Evolutionary conservation across 2,329 filamentous ascomycete genomes (phyloP).

Genomic region (Atkinsonella hypoxylon): DNA sequence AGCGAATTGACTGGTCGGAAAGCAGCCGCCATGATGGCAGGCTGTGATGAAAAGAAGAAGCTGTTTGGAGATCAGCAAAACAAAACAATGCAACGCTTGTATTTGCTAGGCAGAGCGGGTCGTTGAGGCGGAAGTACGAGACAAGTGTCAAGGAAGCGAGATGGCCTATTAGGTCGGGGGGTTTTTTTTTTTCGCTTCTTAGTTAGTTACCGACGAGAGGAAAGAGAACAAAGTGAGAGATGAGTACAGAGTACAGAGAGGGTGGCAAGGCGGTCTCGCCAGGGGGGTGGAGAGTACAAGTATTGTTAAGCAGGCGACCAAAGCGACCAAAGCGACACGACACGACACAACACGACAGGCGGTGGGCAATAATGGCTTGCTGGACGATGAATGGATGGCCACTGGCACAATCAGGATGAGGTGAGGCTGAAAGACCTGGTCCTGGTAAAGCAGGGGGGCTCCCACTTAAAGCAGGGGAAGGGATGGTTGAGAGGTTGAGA

Average conservation of each 20-base stretch:
- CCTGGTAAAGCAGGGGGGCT: slow-evolving; percentile 5
- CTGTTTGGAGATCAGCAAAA: background rate
- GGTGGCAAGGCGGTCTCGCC: background rate
- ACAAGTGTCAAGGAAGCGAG: background rate
- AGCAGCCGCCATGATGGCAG: slow-evolving; percentile 30
- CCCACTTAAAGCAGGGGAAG: background rate
- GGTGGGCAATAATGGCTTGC: background rate
- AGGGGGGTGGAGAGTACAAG: slow-evolving; percentile 7
- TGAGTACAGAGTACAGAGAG: slow-evolving; percentile 2
- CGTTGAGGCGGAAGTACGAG: background rate
- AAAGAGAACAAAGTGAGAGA: slow-evolving; percentile 8
- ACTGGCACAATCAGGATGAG: slow-evolving; percentile 1
- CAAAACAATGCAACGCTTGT: background rate
- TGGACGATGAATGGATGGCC: background rate
- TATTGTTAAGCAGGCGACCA: slow-evolving; percentile 6
- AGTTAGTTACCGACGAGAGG: slow-evolving; percentile 1
- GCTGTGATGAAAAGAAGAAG: background rate
- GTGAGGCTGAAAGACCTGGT: slow-evolving; percentile 9
- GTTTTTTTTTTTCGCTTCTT: no score
- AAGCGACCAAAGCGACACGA: background rate
- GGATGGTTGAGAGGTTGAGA: background rate
- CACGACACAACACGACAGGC: no score
- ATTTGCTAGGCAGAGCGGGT: background rate
- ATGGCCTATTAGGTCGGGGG: no score
- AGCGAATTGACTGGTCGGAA: slow-evolving; percentile 37